Evolutionary conservation across 2,329 filamentous ascomycete species (phyloP).

Genomic region (Monosporascus ibericus): DNA sequence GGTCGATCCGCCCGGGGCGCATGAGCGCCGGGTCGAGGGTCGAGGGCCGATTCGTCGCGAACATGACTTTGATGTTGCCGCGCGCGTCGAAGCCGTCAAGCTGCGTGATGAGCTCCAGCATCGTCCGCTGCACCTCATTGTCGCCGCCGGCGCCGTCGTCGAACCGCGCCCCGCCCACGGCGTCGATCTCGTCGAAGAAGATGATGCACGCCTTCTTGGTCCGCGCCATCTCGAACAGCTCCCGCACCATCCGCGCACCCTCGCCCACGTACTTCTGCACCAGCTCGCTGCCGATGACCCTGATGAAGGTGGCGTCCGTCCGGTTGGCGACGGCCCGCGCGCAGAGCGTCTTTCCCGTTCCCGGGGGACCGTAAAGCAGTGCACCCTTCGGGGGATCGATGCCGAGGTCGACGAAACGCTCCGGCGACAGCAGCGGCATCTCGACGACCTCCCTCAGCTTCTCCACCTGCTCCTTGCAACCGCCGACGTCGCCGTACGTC

Average conservation of each 20-base stretch:
- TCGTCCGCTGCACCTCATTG: constrained; percentile 96
- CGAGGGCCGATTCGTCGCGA: constrained; percentile 92
- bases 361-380: constrained; percentile 90
- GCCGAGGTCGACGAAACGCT: constrained; percentile 96
- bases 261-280: constrained; percentile 99
- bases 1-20: constrained; percentile 93
- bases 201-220: constrained; percentile 99
- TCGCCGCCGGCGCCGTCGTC: constrained; percentile 95
- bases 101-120: constrained; percentile 96
- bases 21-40: constrained; percentile 95
- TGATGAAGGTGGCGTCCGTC: constrained; percentile 97
- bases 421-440: constrained; percentile 93
- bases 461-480: constrained; percentile 99
- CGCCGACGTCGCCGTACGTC: constrained; percentile 96
- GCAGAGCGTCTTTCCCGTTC: constrained; percentile 98
- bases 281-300: constrained; percentile 94
- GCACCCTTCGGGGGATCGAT: constrained; percentile 98
- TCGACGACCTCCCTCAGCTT: constrained; percentile 98
- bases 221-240: constrained; percentile 98
- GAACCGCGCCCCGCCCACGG: constrained; percentile 90
- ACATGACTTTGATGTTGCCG: constrained; percentile 99
- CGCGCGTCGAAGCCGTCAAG: constrained; percentile 93
- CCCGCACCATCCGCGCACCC: constrained; percentile 95
- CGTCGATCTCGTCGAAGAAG: constrained; percentile 98
- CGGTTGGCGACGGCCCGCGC: constrained; percentile 95